Base-by-base conservation (phyloP, 2,329 filamentous ascomycete species). In the Cercospora canescens region DNA sequence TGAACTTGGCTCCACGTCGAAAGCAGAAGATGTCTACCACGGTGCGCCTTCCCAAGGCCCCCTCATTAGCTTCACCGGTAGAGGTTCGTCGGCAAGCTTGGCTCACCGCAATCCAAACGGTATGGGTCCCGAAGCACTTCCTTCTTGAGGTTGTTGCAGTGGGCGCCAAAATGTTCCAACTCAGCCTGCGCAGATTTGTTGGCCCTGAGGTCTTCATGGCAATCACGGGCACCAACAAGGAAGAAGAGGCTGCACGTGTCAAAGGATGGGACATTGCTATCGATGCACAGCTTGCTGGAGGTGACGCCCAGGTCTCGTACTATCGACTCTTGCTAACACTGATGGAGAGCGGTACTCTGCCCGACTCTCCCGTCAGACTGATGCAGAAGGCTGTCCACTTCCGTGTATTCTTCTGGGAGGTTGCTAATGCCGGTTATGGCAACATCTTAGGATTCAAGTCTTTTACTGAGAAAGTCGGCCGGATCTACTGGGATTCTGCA, bases 301-400 rank as follows among this genome's bases (percentile, higher is more conserved):
- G 94, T 14, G 94, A 97, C 78, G 87, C 90, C 8, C 92, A 96
- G 77, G 91, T 97, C 72, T 96, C 91, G 82, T 93, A 91, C 78
- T 93, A 92, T 77, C 89, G 94, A 58, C 84, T 97, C 34, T 87
- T 94, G 0, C 83, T 97, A 58, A 97, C 94, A 0, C 84, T 97
- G 28, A 89, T 97, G 74, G 93, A 94, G 8, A 96, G 94, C 1
- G 90, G 90, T 26, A 97, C 94, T 0, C 83, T 97, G 1, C 93
- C 94, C 11, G 88, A 92, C 66, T 95, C 92, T 0, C 93, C 94
- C 1, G 85, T 87, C 56, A 87, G 93, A 50, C 85, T 97, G 62
- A 97, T 97, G 92, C 86, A 97, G 64, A 96, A 96, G 78, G 92
- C 94, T 1, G 83, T 98, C 39, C 94, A 98, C 75, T 90, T 96